phyloP scores from a whole-genome alignment of 2,329 filamentous ascomycete species.

The Phyllosticta ampelicida region DNA sequence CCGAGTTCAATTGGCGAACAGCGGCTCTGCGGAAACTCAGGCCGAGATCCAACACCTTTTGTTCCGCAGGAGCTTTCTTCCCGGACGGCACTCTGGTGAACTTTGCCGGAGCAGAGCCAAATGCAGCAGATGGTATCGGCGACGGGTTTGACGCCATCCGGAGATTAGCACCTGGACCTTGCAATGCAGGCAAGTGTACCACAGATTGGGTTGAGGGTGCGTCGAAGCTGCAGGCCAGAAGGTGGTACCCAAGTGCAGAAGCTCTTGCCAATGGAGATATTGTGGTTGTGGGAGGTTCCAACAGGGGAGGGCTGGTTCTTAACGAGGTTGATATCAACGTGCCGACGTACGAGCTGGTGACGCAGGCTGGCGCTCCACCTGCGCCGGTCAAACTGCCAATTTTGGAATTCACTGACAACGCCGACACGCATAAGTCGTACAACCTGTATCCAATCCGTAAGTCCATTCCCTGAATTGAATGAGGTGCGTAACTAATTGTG shows the following conservation, averaged over 20 bases:
- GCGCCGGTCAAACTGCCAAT: conserved; percentile 5
- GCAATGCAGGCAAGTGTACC: neutral
- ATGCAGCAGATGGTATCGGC: conserved; percentile 9
- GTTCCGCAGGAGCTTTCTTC: conserved; percentile 12
- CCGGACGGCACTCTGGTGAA: conserved; percentile 13
- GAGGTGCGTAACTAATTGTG: neutral
- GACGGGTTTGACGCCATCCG: conserved; percentile 11
- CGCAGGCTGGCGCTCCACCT: neutral
- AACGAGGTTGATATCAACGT: conserved; percentile 10
- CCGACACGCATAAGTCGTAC: conserved; percentile 8
- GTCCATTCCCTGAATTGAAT: neutral
- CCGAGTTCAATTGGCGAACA: conserved; percentile 11
- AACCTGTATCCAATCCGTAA: conserved; percentile 11
- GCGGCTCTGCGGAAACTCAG: conserved; percentile 12
- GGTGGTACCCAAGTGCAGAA: conserved; percentile 6
- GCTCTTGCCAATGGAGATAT: conserved; percentile 6
- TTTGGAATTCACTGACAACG: conserved; percentile 8
- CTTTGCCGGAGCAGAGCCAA: conserved; percentile 11
- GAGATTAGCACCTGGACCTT: conserved; percentile 11
- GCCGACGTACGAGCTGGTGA: conserved; percentile 9
- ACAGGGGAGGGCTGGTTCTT: conserved; percentile 1
- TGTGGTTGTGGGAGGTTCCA: conserved; percentile 3
- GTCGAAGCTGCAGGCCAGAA: neutral
- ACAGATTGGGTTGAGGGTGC: conserved; percentile 7
- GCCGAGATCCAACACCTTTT: conserved; percentile 12